Percentiles rank a stretch among this genome's conserved stretches.
These are phyloP conservation scores for Hymenoscyphus fraxineus DNA, from an alignment of 2,329 filamentous ascomycete species.

Conservation along the genomic window DNA sequence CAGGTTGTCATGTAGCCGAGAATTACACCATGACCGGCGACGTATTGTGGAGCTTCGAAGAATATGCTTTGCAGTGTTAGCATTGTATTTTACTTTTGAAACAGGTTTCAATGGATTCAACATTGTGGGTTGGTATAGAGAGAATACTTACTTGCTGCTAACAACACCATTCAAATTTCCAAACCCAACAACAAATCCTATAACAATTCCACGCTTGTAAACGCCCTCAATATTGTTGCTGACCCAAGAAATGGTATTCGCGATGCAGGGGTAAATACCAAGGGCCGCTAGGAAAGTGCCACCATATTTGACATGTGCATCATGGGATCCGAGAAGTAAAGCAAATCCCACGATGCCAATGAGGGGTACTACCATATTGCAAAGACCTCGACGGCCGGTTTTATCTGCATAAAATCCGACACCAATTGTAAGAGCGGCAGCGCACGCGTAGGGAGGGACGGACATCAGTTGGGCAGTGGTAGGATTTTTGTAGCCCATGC, in stretches of 20 bases:
- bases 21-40: constrained; percentile 69
- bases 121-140: neutral
- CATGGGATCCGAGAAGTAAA: constrained; percentile 66
- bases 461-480: constrained; percentile 66
- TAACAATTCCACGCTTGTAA: constrained; percentile 81
- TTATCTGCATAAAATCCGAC: constrained; percentile 73
- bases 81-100: neutral
- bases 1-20: constrained; percentile 69
- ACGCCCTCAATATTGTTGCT: constrained; percentile 85
- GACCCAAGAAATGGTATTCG: constrained; percentile 83
- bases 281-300: constrained; percentile 79
- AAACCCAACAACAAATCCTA: constrained; percentile 87
- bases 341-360: constrained; percentile 73
- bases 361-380: constrained; percentile 69
- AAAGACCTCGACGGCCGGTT: constrained; percentile 66
- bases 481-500: constrained; percentile 45
- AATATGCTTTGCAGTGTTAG: constrained; percentile 52
- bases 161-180: constrained; percentile 74
- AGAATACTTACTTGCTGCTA: constrained; percentile 43
- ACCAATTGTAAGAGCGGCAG: constrained; percentile 61
- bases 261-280: constrained; percentile 81
- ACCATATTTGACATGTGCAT: constrained; percentile 69
- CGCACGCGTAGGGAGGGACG: constrained; percentile 70
- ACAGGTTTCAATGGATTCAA: neutral
- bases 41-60: constrained; percentile 48